phyloP scores from a whole-genome alignment of 768 basidiomycete genomes.

The Phlegmacium glaucopus region DNA sequence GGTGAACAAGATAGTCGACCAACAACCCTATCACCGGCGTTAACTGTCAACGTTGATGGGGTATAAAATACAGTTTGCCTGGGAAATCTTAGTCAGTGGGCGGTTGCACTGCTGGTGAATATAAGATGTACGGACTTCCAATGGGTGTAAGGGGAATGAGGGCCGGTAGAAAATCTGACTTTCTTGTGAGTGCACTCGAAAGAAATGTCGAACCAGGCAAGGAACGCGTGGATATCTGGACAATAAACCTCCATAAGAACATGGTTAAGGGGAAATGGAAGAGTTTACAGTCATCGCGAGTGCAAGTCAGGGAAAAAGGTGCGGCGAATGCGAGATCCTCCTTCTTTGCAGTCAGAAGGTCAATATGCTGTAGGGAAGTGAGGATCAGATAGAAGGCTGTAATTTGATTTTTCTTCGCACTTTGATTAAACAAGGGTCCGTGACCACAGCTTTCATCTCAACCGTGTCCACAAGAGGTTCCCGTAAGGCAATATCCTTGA shows the following conservation, averaged over 20 bases:
- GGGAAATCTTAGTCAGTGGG: constrained; percentile 1
- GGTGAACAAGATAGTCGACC: constrained; percentile 80
- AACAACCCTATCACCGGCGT: constrained; percentile 65
- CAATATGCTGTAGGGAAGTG: constrained; percentile 60
- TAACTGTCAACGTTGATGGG: constrained; percentile 67
- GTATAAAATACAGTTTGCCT: constrained; percentile 99
- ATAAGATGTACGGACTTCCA: constrained; percentile 72
- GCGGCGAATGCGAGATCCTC: constrained; percentile 88
- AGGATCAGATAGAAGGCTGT: neutral
- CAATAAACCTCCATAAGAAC: constrained; percentile 2
- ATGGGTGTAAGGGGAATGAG: constrained; percentile 94
- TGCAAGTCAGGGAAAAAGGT: constrained; percentile 76
- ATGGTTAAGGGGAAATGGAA: neutral
- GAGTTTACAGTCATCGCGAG: constrained; percentile 84
- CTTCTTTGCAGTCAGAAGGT: constrained; percentile 89
- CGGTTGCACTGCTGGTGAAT: neutral
- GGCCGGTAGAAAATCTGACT: constrained; percentile 94
- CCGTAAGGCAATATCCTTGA: constrained; percentile 95
- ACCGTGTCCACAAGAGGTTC: constrained; percentile 99
- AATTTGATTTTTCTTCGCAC: constrained; percentile 29
- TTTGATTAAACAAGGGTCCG: constrained; percentile 88
- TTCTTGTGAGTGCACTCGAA: constrained; percentile 97
- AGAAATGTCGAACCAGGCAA: constrained; percentile 97
- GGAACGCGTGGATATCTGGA: constrained; percentile 92
- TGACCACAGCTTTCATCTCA: constrained; percentile 92